Conservation (phyloP, 805 yeast species). For the Cyberlindnera americana region DNA sequence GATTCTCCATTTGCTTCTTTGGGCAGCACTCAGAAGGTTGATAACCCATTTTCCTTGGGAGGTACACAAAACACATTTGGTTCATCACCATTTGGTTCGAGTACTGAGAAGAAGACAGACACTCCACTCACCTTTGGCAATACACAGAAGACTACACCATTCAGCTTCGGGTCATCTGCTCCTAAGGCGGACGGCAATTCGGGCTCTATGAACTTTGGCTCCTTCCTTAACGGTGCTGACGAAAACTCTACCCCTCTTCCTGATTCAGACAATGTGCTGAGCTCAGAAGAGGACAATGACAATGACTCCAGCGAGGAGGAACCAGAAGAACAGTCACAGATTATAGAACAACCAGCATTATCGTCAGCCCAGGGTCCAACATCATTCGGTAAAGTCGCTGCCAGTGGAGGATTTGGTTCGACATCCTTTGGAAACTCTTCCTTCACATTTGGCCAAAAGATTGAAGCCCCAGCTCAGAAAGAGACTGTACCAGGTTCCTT, state of each 20-base stretch:
- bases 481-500: background rate
- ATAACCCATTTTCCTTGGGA: constrained; percentile 1
- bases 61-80: background rate
- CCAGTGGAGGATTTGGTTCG: constrained; percentile 10
- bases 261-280: constrained; percentile 8
- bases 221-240: constrained; percentile 8
- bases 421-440: constrained; percentile 4
- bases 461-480: background rate
- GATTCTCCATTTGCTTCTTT: constrained; percentile 14
- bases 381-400: constrained; percentile 1
- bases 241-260: background rate
- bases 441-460: constrained; percentile 8
- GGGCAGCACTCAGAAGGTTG: constrained; percentile 1
- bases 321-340: background rate
- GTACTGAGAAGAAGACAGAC: background rate
- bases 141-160: background rate
- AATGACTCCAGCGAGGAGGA: constrained; percentile 9
- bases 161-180: background rate
- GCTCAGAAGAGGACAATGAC: constrained; percentile 7
- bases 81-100: constrained; percentile 1
- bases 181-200: background rate
- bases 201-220: constrained; percentile 7
- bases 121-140: background rate
- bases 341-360: background rate
- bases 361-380: constrained; percentile 10